Percentiles rank a stretch among this genome's conserved stretches.
phyloP scores from a whole-genome alignment of 169 alveolate genomes.

The Plasmodium relictum region DNA sequence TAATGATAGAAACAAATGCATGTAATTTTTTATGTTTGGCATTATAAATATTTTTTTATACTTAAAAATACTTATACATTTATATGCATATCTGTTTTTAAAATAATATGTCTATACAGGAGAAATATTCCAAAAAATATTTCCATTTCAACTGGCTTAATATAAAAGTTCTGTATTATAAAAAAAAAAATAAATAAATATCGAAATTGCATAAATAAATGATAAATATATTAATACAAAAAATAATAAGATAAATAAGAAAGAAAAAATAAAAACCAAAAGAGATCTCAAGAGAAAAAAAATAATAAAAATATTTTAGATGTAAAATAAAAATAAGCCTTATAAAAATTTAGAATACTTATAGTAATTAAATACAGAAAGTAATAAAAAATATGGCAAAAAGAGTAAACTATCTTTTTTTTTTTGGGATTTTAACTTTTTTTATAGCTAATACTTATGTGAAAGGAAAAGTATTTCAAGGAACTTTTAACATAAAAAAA shows the following conservation, averaged over 20 bases:
- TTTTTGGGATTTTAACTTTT: slow-evolving; percentile 25
- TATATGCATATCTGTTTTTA: too few relatives aligned
- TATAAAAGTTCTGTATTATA: not conserved
- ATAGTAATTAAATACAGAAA: not conserved
- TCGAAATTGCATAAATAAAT: too few relatives aligned
- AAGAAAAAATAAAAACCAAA: not conserved
- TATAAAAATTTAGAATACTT: not conserved
- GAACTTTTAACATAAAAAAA: slow-evolving; percentile 51
- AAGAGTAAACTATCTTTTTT: slow-evolving; percentile 3
- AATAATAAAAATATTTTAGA: not conserved
- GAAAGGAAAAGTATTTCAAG: slow-evolving; percentile 59
- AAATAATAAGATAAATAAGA: too few relatives aligned
- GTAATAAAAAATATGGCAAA: slow-evolving; percentile 25
- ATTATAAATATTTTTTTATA: too few relatives aligned
- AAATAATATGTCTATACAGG: too few relatives aligned
- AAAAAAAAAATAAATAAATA: too few relatives aligned
- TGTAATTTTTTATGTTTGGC: too few relatives aligned
- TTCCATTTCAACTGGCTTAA: not conserved
- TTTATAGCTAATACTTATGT: slow-evolving; percentile 5
- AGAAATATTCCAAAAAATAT: too few relatives aligned
- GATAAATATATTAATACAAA: too few relatives aligned
- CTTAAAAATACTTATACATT: too few relatives aligned
- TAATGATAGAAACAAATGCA: too few relatives aligned
- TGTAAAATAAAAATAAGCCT: not conserved
- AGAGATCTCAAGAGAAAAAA: not conserved